These are phyloP conservation scores for Anthostomella pinea DNA, from an alignment of 2,329 filamentous ascomycete genomes.

Conservation along the genomic window DNA sequence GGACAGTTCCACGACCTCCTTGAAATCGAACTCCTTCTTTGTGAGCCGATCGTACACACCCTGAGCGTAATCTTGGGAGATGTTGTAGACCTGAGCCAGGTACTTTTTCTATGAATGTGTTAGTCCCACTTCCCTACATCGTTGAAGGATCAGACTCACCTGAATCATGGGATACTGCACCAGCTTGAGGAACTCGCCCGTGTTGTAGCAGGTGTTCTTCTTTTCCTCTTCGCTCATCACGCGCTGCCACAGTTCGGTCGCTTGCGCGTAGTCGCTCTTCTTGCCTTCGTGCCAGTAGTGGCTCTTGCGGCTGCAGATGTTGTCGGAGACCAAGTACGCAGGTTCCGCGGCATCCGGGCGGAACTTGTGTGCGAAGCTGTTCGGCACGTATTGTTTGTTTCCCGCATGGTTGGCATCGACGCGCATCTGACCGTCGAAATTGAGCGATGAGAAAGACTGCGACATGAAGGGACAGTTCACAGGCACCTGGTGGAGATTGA, in stretches of 20 bases:
- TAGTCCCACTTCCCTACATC: neutral
- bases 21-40: constrained; percentile 14
- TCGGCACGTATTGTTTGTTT: constrained; percentile 51
- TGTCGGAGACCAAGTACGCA: constrained; percentile 47
- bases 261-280: constrained; percentile 50
- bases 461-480: constrained; percentile 41
- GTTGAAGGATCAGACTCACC: constrained; percentile 16
- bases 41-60: constrained; percentile 25
- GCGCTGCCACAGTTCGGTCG: constrained; percentile 44
- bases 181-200: constrained; percentile 41
- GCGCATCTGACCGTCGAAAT: constrained; percentile 48
- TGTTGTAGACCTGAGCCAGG: constrained; percentile 50
- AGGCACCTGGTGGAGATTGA: constrained; percentile 50
- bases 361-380: constrained; percentile 51
- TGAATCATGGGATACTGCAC: constrained; percentile 44
- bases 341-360: constrained; percentile 48
- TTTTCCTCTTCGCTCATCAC: constrained; percentile 46
- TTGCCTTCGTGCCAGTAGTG: constrained; percentile 55
- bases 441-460: constrained; percentile 41
- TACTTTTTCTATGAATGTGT: constrained; percentile 38
- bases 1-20: constrained; percentile 12
- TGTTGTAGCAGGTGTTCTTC: constrained; percentile 47
- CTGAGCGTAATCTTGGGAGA: constrained; percentile 43
- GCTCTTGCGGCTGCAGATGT: constrained; percentile 48
- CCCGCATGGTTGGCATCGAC: constrained; percentile 44